A percentile compares a stretch with the other conserved stretches of the same genome.
Conservation (phyloP, 2,329 filamentous ascomycete genomes). For the Aspergillus pseudoviridinutans region DNA sequence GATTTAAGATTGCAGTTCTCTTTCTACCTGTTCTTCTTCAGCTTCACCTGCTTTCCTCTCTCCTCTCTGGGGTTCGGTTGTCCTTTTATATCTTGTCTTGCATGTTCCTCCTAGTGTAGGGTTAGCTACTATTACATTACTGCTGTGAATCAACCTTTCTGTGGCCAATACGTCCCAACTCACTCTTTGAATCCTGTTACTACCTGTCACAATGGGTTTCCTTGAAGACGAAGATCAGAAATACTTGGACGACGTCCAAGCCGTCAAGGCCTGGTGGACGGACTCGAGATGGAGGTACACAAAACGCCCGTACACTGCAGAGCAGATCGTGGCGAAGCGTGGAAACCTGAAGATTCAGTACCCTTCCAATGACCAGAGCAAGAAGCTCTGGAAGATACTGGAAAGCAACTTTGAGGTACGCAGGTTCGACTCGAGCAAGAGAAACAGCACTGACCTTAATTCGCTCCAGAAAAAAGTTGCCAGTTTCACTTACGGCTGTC, state of each 20-base stretch:
- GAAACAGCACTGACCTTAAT: constrained; percentile 11
- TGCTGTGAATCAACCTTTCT: neutral
- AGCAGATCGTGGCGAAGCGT: constrained; percentile 94
- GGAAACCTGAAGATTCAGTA: constrained; percentile 89
- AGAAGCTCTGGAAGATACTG: constrained; percentile 91
- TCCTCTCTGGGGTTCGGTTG: neutral
- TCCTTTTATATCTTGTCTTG: constrained; percentile 5
- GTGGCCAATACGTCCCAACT: neutral
- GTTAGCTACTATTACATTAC: neutral
- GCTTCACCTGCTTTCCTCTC: constrained; percentile 3
- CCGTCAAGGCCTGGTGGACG: constrained; percentile 91
- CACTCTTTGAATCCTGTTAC: constrained; percentile 3
- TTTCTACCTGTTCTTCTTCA: constrained; percentile 6
- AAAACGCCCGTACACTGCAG: constrained; percentile 86
- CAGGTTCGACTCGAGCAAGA: neutral
- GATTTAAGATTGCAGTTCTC: neutral
- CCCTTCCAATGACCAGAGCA: constrained; percentile 79
- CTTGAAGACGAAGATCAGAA: constrained; percentile 66
- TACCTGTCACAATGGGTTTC: constrained; percentile 34
- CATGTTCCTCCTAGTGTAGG: neutral
- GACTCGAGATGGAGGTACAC: constrained; percentile 91
- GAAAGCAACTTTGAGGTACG: constrained; percentile 78
- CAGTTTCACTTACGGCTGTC: constrained; percentile 93
- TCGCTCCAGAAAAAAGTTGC: constrained; percentile 67
- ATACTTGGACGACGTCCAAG: constrained; percentile 77